Base-by-base conservation (phyloP, 495 filamentous ascomycete species). In the Podospora pseudopauciseta region DNA sequence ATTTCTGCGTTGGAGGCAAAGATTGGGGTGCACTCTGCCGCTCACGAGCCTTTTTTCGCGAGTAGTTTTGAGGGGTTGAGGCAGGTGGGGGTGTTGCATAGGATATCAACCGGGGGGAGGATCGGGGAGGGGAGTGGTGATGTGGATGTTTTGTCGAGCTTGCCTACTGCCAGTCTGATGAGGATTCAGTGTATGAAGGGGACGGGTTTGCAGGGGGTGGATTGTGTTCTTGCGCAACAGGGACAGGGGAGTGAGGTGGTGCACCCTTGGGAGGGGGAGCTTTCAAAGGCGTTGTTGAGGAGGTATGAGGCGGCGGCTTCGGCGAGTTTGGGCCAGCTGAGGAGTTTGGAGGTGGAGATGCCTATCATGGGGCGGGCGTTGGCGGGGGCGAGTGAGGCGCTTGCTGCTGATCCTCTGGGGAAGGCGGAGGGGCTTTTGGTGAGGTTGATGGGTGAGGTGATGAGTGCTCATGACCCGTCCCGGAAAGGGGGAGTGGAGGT, bases 51-150 rank as follows among this genome's bases (percentile, higher is more conserved):
- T 5, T 85, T 82, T 71, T 89, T 94, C 68, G 78, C 83, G 13
- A 70, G 77, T 11, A 83, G 89, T 66, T 93, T 93, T 69, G 90
- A 92, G 73, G 79, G 82, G 3, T 72, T 93, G 53, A 84, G 89
- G 72, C 87, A 92, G 74, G 88, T 87, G 66, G 78, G 84, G n/a
- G 80, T 80, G 3, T 72, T 87, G 28, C 76, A 82, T 62, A 71
- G 67, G 27, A 71, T 82, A 30, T 72, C 72, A 0, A 64, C 68
- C 16, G 63, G 71, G 9, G 55, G 62, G 4, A 60, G 65, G 0
- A 53, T 74, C 7, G 65, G 67, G 3, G 69, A 69, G 58, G 67
- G 67, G 3, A 68, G 68, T 3, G 70, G 71, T 15, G 80, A 82
- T 28, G 70, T 81, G 0, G 70, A 79, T 55, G 76, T 85, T 30